Base-by-base conservation (phyloP, 2,329 filamentous ascomycete species). In the Diplodia seriata region DNA sequence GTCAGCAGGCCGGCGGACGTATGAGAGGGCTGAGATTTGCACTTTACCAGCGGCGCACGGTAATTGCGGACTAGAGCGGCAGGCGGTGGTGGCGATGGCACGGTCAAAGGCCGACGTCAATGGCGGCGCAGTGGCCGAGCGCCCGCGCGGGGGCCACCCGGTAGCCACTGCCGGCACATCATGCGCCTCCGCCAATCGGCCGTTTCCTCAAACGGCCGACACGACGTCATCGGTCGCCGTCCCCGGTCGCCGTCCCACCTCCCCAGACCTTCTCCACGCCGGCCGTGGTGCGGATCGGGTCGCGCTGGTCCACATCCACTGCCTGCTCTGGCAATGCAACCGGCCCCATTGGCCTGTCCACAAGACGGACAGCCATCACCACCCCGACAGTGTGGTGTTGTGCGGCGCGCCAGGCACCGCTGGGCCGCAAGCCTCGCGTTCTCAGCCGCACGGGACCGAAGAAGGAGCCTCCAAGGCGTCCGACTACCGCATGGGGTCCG, bases 101-200 rank as follows among this genome's bases (percentile, higher is more conserved):
- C 31, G 1, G 29, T 40, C 59, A 63, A 51, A 63, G 31, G 43
- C 59, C 59, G 59, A 63, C 59, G 59, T 63, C 59, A 63, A 49
- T 51, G 59, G 57, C 40, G 20, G 40, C 57, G 26, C 23, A 26
- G 20, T 40, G 43, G 57, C 36, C 40, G 40, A 62, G 43, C 20
- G 36, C 9, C 8, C 8, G 7, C 9, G 33, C 18, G 12, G 33
- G 57, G 26, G 40, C 40, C 40, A 23, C 6, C 36, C 40, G 40
- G 57, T 20, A 62, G 57, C 40, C 57, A 49, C 54, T 53, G 18
- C 57, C 57, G 57, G 40, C 57, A 11, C 26, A 62, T 62, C 57
- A 43, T n/a, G n/a, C 56, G 56, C 40, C 56, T 18, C 8, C 11
- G n/a, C 29, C 26, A 53, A 26, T 31, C 50, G 50, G 38, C 15